Evolutionary conservation across 305 asterid genomes (phyloP).

Genomic region (Lippia alba): DNA sequence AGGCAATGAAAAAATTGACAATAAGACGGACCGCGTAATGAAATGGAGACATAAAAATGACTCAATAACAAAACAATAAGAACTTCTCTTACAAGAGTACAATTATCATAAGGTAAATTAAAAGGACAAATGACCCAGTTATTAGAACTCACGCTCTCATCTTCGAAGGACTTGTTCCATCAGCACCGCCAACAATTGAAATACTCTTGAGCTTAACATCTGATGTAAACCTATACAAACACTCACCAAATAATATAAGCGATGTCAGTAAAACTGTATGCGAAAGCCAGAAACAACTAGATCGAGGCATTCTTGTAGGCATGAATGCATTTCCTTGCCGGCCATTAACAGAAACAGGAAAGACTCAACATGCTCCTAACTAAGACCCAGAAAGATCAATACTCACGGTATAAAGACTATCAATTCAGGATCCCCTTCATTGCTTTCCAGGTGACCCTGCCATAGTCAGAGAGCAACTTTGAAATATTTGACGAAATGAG

Average conservation of each 20-base stretch:
- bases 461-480: constrained; percentile 18
- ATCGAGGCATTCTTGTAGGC: constrained; percentile 7
- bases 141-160: constrained; percentile 89
- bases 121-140: constrained; percentile 3
- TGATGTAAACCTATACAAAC: constrained; percentile 74
- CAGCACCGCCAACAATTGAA: constrained; percentile 91
- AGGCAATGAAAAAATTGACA: constrained; percentile 19
- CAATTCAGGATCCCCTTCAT: constrained; percentile 94
- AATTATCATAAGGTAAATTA: constrained; percentile 12
- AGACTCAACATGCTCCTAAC: constrained; percentile 3
- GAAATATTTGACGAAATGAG: constrained; percentile 11
- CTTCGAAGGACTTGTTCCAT: constrained; percentile 93
- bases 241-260: constrained; percentile 26
- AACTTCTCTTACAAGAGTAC: neutral
- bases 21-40: neutral
- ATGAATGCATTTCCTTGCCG: neutral
- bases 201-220: constrained; percentile 98
- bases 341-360: neutral
- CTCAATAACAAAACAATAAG: constrained; percentile 1
- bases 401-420: constrained; percentile 97
- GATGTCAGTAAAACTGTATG: neutral
- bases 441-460: constrained; percentile 97
- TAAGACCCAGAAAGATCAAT: constrained; percentile 24
- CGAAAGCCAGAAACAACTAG: constrained; percentile 26
- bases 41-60: constrained; percentile 16